Base-by-base conservation (phyloP, 2,329 filamentous ascomycete species). In the Colletotrichum salicis region DNA sequence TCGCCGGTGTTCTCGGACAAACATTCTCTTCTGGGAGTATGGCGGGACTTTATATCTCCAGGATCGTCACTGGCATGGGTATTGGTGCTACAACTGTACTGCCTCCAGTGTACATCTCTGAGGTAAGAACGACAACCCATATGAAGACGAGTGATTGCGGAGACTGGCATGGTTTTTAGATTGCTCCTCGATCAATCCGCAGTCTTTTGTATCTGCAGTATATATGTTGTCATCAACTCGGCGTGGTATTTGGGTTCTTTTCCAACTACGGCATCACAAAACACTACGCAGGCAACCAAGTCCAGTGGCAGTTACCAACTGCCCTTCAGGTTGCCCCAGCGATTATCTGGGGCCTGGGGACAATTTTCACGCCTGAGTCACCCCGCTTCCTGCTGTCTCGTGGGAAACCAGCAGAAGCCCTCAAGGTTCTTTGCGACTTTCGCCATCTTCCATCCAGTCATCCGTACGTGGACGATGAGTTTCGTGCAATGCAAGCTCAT, bases 231-330 rank as follows among this genome's bases (percentile, higher is more conserved):
- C 78, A 81, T 15, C 79, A 81, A 24, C 77, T 81, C 8, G 56
- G 78, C 4, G 78, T 79, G 7, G 78, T 79, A 3, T 78, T 80
- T n/a, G 78, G 78, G 1, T 80, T 82, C 60, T 82, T 82, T 61
- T 73, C 79, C 48, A 82, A 82, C 63, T 81, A 83, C 54, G 77
- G 80, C 2, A 76, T 80, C 12, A 79, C 81, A 2, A 76, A 79
- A 22, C 73, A 77, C 13, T 75, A 78, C 37, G 69, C 76, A 1
- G 73, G 72, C 0, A 74, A 68, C 1, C 63, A 78, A 27, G 61
- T 76, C 0, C 78, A 80, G 62, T 79, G 78, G 77, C 72, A 76
- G n/a, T 73, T 79, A 4, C 77, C 78, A 0, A 78, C 77, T 0
- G 77, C 75, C 0, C 71, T 79, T 0, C 78, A 80, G 37, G 55